Evolutionary conservation across 2,329 filamentous ascomycete species (phyloP).

Genomic region (Beauveria scarabaeidicola): DNA sequence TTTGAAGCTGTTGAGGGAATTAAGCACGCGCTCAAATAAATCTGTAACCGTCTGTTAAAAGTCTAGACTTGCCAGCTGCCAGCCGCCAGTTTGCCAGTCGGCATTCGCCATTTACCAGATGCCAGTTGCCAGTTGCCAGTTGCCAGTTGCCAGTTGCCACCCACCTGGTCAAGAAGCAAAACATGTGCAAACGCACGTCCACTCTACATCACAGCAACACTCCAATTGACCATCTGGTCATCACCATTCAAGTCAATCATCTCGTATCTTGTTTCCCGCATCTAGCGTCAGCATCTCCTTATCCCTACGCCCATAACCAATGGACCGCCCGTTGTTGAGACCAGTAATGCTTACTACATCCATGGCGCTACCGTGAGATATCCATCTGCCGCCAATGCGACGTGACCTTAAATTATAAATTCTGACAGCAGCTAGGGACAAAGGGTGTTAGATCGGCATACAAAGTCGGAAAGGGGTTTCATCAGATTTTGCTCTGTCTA

Average conservation of each 20-base stretch:
- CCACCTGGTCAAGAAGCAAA: not conserved
- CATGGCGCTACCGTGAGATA: constrained; percentile 10
- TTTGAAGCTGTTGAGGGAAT: constrained; percentile 6
- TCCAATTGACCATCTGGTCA: not conserved
- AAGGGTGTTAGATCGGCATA: constrained; percentile 3
- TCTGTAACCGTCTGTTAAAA: not conserved
- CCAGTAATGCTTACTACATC: constrained; percentile 10
- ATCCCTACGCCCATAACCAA: not conserved
- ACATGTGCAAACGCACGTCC: not conserved
- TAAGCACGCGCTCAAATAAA: not conserved
- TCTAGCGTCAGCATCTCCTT: constrained; percentile 1
- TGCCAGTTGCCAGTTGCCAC: no score
- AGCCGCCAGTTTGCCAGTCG: not conserved
- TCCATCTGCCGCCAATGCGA: constrained; percentile 11
- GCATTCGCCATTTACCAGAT: not conserved
- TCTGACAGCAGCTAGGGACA: constrained; percentile 8
- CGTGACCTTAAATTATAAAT: constrained; percentile 8
- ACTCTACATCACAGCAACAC: not conserved
- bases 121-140: not conserved
- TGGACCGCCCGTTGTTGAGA: not conserved
- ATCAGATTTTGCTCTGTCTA: not conserved
- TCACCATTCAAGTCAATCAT: not conserved
- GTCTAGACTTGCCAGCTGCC: not conserved
- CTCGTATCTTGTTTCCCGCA: not conserved
- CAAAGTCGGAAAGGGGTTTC: constrained; percentile 4